Conservation (phyloP, 2,329 filamentous ascomycete genomes). For the Ophiobolus disseminans region DNA sequence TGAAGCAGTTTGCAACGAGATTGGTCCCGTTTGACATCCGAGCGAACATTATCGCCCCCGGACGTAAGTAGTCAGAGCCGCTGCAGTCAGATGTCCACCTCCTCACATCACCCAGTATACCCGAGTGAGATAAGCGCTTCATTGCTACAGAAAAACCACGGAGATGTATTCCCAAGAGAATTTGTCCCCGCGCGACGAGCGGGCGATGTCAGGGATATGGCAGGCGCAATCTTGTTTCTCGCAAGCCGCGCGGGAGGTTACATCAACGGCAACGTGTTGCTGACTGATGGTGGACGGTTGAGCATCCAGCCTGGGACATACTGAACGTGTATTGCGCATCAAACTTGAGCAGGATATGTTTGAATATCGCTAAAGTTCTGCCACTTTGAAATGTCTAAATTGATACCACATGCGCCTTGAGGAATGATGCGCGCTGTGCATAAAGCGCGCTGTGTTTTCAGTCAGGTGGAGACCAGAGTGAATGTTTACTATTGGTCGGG, state of each 20-base stretch:
- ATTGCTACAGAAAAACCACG: background rate
- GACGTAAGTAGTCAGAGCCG: constrained; percentile 38
- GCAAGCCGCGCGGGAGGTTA: constrained; percentile 60
- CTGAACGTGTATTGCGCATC: constrained; percentile 7
- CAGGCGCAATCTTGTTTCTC: constrained; percentile 58
- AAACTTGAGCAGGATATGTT: too few relatives aligned
- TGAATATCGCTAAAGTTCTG: too few relatives aligned
- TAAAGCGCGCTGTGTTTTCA: too few relatives aligned
- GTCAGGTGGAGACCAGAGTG: too few relatives aligned
- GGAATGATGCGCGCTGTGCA: too few relatives aligned
- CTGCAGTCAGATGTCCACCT: background rate
- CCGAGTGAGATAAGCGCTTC: constrained; percentile 10
- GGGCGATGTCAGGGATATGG: constrained; percentile 54
- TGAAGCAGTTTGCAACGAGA: constrained; percentile 56
- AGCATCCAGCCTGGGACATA: constrained; percentile 34
- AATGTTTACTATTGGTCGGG: too few relatives aligned
- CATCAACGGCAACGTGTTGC: constrained; percentile 59
- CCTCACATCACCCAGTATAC: constrained; percentile 6
- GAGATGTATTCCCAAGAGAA: constrained; percentile 1
- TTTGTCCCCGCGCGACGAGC: constrained; percentile 52
- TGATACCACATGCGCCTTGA: too few relatives aligned
- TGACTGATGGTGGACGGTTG: constrained; percentile 53
- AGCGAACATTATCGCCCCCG: constrained; percentile 55
- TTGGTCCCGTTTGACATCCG: constrained; percentile 53
- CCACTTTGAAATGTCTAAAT: too few relatives aligned